Percentiles rank a stretch among this genome's conserved stretches.
Evolutionary conservation across 805 yeast species (phyloP).

Genomic region (Wickerhamomyces sydowiorum): DNA sequence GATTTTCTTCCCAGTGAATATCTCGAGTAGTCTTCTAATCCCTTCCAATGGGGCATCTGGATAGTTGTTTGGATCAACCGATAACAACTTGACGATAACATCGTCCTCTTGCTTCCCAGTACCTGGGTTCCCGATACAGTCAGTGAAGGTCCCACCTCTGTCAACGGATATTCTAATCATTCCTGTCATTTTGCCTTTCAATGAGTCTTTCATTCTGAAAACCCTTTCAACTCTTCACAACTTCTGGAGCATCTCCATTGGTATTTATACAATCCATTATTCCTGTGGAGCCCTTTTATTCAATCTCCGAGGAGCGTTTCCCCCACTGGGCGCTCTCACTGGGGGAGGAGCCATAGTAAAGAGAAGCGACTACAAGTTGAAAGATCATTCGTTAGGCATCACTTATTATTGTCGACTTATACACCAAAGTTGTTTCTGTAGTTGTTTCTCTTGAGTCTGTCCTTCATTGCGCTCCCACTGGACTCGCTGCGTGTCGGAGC

Average conservation of each 20-base stretch:
- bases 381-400: too few species aligned
- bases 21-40: slow-evolving; percentile 69
- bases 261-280: too few species aligned
- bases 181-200: too few species aligned
- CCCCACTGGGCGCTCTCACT: too few species aligned
- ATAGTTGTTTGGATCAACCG: slow-evolving; percentile 87
- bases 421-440: slow-evolving; percentile 17
- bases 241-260: too few species aligned
- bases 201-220: too few species aligned
- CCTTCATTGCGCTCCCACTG: slow-evolving; percentile 11
- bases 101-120: slow-evolving; percentile 46
- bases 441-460: slow-evolving; percentile 21
- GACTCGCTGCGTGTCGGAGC: not conserved
- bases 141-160: slow-evolving; percentile 92
- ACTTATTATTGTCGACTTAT: too few species aligned
- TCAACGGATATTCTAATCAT: slow-evolving; percentile 39
- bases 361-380: too few species aligned
- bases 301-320: too few species aligned
- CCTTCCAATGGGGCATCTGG: slow-evolving; percentile 93
- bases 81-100: slow-evolving; percentile 68
- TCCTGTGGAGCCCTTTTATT: too few species aligned
- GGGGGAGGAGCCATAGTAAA: too few species aligned
- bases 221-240: too few species aligned
- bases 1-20: slow-evolving; percentile 44
- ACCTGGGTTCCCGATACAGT: slow-evolving; percentile 41